Base-by-base conservation (phyloP, 371 early-diverging fungal species). In the Syncephalastrum sp. region DNA sequence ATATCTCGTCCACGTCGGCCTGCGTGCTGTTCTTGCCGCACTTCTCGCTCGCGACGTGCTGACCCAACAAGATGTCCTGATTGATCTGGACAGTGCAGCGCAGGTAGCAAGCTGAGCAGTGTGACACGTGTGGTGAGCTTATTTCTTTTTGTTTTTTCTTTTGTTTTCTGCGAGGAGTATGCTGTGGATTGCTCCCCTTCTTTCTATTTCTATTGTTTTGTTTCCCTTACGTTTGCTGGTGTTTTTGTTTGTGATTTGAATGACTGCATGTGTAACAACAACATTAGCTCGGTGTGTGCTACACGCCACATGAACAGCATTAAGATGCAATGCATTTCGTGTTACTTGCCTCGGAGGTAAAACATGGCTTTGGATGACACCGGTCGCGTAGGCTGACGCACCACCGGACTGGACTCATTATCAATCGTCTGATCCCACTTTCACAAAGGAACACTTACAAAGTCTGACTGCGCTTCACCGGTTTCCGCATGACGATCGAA, bases 1-100 rank as follows among this genome's bases (percentile, higher is more conserved):
- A 78, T 0, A 68, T 73, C 47, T 78, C 75, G 50, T 78, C 73
- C 16, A 78, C 45, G 41, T 67, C 67, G 14, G 75, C 69, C 60
- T 69, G 68, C 6, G 67, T 60, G 12, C 63, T 70, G 45, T 64
- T 46, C 57, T 78, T 78, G 21, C 79, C 79, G 27, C 66, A 71
- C 57, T 66, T 70, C 50, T 64, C 65, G 16, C 70, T 70, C 6
- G 50, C 24, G 10, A 50, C 53, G 49, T 51, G 61, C 2, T 56
- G 59, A 10, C 75, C 71, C n/a, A 50, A 51, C 47, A 70, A 69
- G 0, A 73, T 21, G 13, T 72, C 62, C 27, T 73, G 48, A 16
- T 70, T 61, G 15, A 67, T 23, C 45, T 75, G 66, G 7, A 78
- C 57, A 3, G 72, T 56, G 38, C 71, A 69, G 25, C 68, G 55